Base-by-base conservation (phyloP, 2,329 filamentous ascomycete genomes). In the Arthroderma uncinatum region DNA sequence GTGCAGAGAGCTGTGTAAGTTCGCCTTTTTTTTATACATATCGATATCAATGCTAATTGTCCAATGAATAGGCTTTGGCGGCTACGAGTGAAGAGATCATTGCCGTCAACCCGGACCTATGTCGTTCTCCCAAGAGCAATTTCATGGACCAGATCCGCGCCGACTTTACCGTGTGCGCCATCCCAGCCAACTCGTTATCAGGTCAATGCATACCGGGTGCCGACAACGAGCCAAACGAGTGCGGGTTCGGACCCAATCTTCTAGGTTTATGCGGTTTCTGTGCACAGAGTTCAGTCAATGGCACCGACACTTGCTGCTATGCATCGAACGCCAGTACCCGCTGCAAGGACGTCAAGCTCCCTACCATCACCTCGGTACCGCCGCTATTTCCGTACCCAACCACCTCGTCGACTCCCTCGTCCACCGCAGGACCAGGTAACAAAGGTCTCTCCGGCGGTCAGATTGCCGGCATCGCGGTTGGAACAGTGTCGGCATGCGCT, bases 241-340 rank as follows among this genome's bases (percentile, higher is more conserved):
- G 93, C 71, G 93, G 93, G 50, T 98, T 86, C 69, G 81, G 79
- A 40, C 80, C 82, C 62, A 86, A 86, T 65, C 70, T 84, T 6
- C 73, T 79, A 56, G 90, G 91, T 2, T 78, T 98, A 36, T 98
- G 93, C 74, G 83, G 85, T 3, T 96, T 93, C 71, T 98, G 93
- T 71, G 80, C 82, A 42, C 78, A 83, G 5, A 92, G 87, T 64
- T 90, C 91, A 28, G 82, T 85, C 61, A 97, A 97, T 72, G 86
- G 89, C 8, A 97, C 92, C 54, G 92, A 97, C 70, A 94, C 91
- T 2, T 98, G 93, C 76, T 98, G 93, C 71, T 85, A 90, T 66
- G 89, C 83, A 65, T 84, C 91, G 4, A 79, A 89, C 60, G 84
- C 86, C n/a, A 81, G 88, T 58, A 74, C 75, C 25, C 81, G 84